phyloP scores from a whole-genome alignment of 2,329 filamentous ascomycete species.

The Trichoderma sp. region DNA sequence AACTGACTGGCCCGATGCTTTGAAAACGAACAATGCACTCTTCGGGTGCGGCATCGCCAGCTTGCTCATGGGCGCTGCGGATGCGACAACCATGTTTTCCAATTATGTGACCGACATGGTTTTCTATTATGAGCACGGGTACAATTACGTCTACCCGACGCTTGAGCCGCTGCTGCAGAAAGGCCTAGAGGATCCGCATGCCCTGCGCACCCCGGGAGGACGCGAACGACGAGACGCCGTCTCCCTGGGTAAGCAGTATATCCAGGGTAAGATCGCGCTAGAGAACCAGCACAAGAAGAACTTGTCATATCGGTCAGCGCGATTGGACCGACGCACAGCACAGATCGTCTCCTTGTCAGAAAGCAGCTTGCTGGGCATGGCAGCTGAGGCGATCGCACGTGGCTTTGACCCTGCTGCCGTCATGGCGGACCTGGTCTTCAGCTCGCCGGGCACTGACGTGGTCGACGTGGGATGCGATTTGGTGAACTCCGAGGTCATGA shows the following conservation, averaged over 20 bases:
- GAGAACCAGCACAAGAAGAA: slow-evolving; percentile 17
- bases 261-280: slow-evolving; percentile 23
- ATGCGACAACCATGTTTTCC: slow-evolving; percentile 25
- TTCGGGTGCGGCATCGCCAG: slow-evolving; percentile 24
- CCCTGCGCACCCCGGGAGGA: slow-evolving; percentile 22
- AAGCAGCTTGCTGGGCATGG: slow-evolving; percentile 26
- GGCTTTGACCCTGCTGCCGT: slow-evolving; percentile 25
- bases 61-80: slow-evolving; percentile 23
- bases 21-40: slow-evolving; percentile 25
- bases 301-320: slow-evolving; percentile 18
- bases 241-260: slow-evolving; percentile 21
- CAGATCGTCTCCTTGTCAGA: slow-evolving; percentile 24
- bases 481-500: slow-evolving; percentile 25
- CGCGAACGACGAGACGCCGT: slow-evolving; percentile 22
- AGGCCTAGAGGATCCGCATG: slow-evolving; percentile 22
- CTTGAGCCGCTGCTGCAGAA: slow-evolving; percentile 20
- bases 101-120: slow-evolving; percentile 27
- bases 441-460: slow-evolving; percentile 25
- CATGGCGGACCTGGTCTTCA: slow-evolving; percentile 25
- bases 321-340: slow-evolving; percentile 20
- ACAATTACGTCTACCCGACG: slow-evolving; percentile 24
- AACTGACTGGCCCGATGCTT: slow-evolving; percentile 21
- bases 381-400: slow-evolving; percentile 22
- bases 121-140: slow-evolving; percentile 28
- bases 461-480: slow-evolving; percentile 26